Base-by-base conservation (phyloP, 441 rosid species). In the Aleurites moluccanus region DNA sequence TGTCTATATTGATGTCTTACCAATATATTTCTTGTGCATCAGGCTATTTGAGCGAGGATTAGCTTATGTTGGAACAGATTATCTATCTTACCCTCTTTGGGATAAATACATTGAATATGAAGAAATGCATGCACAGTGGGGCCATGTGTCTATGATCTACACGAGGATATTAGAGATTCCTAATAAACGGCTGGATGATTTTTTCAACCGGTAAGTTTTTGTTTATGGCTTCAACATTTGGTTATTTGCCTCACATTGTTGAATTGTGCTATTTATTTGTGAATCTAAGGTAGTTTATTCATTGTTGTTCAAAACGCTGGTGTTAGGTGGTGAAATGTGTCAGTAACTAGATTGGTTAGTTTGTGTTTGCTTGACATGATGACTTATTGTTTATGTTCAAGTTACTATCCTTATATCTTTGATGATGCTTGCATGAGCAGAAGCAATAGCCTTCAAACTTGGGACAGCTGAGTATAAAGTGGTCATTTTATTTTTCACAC, bases 21-120 rank as follows among this genome's bases (percentile, higher is more conserved):
- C 78, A 64, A 33, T 69, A 30, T 73, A 75, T 72, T 71, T 82
- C 42, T 33, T 83, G 68, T 85, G 75, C n/a, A 81, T 73, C 94
- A 96, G 99, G 81, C 92, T 96, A 78, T 93, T 96, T 82, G 99
- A 96, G 77, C 89, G 97, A 52, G 99, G 91, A 64, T 82, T 96
- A 80, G 90, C 89, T 33, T 96, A 93, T 69, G 96, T 89, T 80
- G 99, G 97, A 80, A 83, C 97, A 77, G 98, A 96, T 85, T 96
- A 93, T 85, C 77, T 92, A 73, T 91, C 91, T 61, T 86, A 69
- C 77, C 85, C 96, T 14, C 85, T 96, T 25, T 96, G 99, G 99
- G 99, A 93, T 77, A 93, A 91, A 73, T 96, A 93, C 81, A 89
- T 96, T 40, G 99, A 93, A 84, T 92, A 91, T 57, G 99, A 93